Evolutionary conservation across 257 asterid species (phyloP).

Genomic region (Nicotiana noctiflora): DNA sequence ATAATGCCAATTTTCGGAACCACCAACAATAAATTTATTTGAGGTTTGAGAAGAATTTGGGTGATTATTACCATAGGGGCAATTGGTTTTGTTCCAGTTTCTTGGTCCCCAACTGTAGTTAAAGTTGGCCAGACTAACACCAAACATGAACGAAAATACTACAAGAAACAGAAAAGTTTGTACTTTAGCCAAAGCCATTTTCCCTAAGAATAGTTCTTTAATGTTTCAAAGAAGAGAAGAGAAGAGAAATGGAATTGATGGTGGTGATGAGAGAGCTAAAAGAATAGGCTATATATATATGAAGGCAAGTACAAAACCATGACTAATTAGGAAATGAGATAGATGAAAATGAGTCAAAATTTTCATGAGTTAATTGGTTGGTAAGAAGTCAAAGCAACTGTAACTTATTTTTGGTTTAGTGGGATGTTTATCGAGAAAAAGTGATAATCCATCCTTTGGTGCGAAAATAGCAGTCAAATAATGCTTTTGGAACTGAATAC

Average conservation of each 20-base stretch:
- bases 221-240: background rate
- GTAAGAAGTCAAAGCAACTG: constrained; percentile 1
- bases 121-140: constrained; percentile 32
- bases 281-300: constrained; percentile 6
- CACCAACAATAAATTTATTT: constrained; percentile 45
- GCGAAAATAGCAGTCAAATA: background rate
- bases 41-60: constrained; percentile 26
- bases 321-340: background rate
- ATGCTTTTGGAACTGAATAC: background rate
- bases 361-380: constrained; percentile 8
- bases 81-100: constrained; percentile 4
- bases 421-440: background rate
- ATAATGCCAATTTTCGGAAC: constrained; percentile 55
- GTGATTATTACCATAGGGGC: constrained; percentile 32
- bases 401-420: background rate
- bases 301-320: background rate
- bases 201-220: background rate
- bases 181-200: constrained; percentile 22
- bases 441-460: background rate
- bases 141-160: constrained; percentile 18
- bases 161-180: constrained; percentile 10
- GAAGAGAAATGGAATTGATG: background rate
- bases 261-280: background rate
- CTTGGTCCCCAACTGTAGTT: constrained; percentile 29
- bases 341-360: background rate